These are phyloP conservation scores for Stagonosporopsis vannaccii DNA, from an alignment of 2,329 filamentous ascomycete species.

Conservation along the genomic window DNA sequence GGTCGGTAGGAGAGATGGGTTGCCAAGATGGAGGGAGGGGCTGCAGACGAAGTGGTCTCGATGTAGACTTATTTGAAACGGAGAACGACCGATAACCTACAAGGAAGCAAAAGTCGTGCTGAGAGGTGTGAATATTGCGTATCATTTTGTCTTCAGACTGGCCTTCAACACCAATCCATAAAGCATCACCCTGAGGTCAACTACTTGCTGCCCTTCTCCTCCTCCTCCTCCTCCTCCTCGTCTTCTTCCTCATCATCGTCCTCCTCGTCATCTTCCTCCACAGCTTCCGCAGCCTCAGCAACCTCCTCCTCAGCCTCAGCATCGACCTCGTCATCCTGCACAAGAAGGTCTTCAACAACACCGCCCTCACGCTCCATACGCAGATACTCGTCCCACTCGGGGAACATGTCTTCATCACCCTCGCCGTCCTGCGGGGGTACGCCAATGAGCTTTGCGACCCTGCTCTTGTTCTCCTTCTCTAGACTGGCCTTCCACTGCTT, in stretches of 20 bases:
- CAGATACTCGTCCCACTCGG: conserved; percentile 93
- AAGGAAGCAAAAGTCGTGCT: too few species aligned
- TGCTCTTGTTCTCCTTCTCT: conserved; percentile 84
- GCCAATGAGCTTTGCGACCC: conserved; percentile 83
- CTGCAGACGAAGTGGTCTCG: too few species aligned
- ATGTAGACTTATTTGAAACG: not conserved
- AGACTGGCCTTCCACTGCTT: conserved; percentile 81
- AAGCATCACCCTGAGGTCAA: not conserved
- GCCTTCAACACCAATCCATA: not conserved
- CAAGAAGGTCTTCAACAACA: conserved; percentile 48
- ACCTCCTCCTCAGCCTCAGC: conserved; percentile 45
- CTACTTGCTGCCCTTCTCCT: conserved; percentile 9
- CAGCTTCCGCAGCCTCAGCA: conserved; percentile 41
- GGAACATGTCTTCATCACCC: conserved; percentile 82
- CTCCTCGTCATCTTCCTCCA: conserved; percentile 34
- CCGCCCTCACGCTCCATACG: conserved; percentile 77
- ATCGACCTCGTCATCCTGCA: conserved; percentile 42
- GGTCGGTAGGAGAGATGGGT: too few species aligned
- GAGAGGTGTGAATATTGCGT: not conserved
- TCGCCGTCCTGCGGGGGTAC: conserved; percentile 72
- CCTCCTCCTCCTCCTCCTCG: conserved; percentile 29
- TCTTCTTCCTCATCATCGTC: conserved; percentile 33
- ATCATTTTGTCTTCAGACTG: conserved; percentile 10
- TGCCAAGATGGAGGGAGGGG: not conserved
- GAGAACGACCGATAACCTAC: too few species aligned